Evolutionary conservation across 306 rosid genomes (phyloP), one percentile per base, ranked within the genome.

Genomic region (Sophora flavescens): DNA sequence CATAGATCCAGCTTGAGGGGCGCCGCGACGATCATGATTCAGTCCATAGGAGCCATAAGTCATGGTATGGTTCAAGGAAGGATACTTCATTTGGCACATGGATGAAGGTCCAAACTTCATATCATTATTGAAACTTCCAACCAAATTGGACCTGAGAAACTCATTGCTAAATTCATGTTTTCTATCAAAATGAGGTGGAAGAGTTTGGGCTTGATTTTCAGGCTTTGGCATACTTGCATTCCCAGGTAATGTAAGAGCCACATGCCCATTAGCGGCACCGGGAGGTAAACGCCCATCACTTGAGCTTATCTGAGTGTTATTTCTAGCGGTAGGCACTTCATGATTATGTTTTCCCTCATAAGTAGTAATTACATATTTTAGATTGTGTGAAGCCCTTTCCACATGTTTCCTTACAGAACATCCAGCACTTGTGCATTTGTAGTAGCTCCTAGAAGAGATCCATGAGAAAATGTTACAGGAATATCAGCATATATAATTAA

Each of bases 281-380:
- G 83, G 53, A 48, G 78, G 80, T 61, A 58, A 77, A 77, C 78
- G 78, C 13, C 77, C 75, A 58, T 80, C 79, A 30, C 73, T 72
- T 13, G 93, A 87, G 84, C 56, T 85, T 32, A 84, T 51, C 39
- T 86, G 97, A 57, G 75, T 82, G 79, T 79, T 84, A 81, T 73
- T 93, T 79, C 90, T 84, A n/a, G 97, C 90, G 35, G 90, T 84
- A 3, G 97, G 97, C 80, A 91, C 97, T 33, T 80, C 90, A 71
- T 93, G 98, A 80, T 86, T 88, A 78, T 93, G 98, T 66, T 88
- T 91, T 68, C 98, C 98, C 81, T 90, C 98, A 7, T 93, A 93
- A 32, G 98, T 86, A 57, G 94, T 91, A 13, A 93, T 38, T 3
- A 93, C 89, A 80, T 17, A 88, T 83, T 91, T 91, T 68, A 91